Evolutionary conservation across 441 rosid genomes (phyloP).

Genomic region (Sinapis alba): DNA sequence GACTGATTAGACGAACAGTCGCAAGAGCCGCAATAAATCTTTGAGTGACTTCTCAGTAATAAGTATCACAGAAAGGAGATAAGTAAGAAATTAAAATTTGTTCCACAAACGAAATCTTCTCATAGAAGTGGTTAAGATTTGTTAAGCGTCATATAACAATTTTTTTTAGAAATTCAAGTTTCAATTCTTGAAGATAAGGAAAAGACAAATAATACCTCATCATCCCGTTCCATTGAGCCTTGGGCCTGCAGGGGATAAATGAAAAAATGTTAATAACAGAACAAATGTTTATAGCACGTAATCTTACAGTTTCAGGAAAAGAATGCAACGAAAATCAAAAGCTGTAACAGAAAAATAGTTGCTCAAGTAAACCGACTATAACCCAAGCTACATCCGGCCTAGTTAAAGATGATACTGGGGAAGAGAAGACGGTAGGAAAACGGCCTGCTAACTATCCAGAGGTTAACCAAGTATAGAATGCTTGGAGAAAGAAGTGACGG

Average conservation of each 20-base stretch:
- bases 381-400: constrained; percentile 21
- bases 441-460: constrained; percentile 17
- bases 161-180: constrained; percentile 4
- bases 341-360: background rate
- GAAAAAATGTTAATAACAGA: constrained; percentile 5
- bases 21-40: background rate
- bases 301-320: constrained; percentile 11
- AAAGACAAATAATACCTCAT: constrained; percentile 66
- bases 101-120: constrained; percentile 6
- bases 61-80: constrained; percentile 5
- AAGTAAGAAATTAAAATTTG: background rate
- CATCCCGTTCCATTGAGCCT: constrained; percentile 86
- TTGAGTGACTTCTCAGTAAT: background rate
- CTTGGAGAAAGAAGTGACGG: no score
- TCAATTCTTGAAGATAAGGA: constrained; percentile 8
- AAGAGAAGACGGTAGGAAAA: constrained; percentile 12
- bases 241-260: constrained; percentile 59
- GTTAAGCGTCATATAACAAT: constrained; percentile 17
- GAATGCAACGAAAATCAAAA: background rate
- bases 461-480: no score
- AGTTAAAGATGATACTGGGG: constrained; percentile 4
- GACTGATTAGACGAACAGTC: constrained; percentile 15
- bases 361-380: background rate
- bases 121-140: background rate
- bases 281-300: background rate